Base-by-base conservation (phyloP, 306 rosid genomes). In the Quercus dentata region DNA sequence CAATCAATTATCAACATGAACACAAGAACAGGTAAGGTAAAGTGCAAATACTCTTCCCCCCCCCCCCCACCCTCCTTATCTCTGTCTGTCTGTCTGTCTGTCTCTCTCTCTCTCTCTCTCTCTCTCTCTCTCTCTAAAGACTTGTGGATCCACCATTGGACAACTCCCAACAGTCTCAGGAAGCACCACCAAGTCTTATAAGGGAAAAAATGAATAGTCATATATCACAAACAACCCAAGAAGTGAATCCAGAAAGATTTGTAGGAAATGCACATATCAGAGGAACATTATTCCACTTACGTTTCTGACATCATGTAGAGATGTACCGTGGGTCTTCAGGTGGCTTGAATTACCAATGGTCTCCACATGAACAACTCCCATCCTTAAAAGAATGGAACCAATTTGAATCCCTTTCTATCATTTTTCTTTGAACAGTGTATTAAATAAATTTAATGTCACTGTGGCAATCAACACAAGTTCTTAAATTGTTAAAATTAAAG, bases 401-500 rank as follows among this genome's bases (percentile, higher is more conserved):
- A 85, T 87, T 90, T 72, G 92, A 92, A 81, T 90, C 91, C 86
- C 92, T 80, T 56, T 90, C 82, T 9, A 83, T 73, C 33, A 90
- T 81, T 78, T 81, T 87, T 62, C 90, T 90, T 38, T 75, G 44
- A 14, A 76, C 85, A 74, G 85, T 87, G 81, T 84, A 87, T 6
- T 90, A 90, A 73, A 85, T 87, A 75, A 77, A 88, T 72, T 92
- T 90, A 74, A 90, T 88, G 4, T 88, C 90, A 9, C 69, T 90
- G 78, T 87, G 92, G 64, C 90, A 90, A 38, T 92, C 89, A 4
- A 92, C 90, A 77, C 92, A 87, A 75, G 94, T 90, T 78, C 92
- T 88, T 72, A 90, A 85, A 73, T 88, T 92, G 84, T 91, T 91
- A 72, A 80, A 7, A 38, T 35, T 35, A 91, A 71, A 88, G 86